Evolutionary conservation across 108 stramenopile genomes (phyloP).

Genomic region (Conticribra weissflogii): DNA sequence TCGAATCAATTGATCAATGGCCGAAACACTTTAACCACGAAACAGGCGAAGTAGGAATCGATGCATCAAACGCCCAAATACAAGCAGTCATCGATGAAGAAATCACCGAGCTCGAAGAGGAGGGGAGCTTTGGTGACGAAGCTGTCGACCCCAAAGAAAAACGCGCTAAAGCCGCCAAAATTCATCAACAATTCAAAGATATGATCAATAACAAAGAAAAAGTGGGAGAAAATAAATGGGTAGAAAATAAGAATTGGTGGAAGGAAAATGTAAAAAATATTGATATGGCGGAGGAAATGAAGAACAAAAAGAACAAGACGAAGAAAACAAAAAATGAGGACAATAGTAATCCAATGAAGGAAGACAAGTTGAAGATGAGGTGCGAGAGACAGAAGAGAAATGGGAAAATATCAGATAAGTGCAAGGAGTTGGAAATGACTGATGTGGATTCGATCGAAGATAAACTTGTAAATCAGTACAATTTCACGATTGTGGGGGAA

Average conservation of each 20-base stretch:
- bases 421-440: slow-evolving; percentile 5
- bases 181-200: slow-evolving; percentile 5
- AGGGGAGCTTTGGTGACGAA: slow-evolving; percentile 37
- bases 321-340: slow-evolving; percentile 24
- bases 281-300: slow-evolving; percentile 28
- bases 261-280: slow-evolving; percentile 29
- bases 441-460: slow-evolving; percentile 30
- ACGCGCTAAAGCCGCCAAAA: background rate
- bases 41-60: slow-evolving; percentile 47
- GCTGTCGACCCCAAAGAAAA: slow-evolving; percentile 12
- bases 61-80: slow-evolving; percentile 50
- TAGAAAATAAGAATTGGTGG: slow-evolving; percentile 41
- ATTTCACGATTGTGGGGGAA: slow-evolving; percentile 1
- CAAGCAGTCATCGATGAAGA: slow-evolving; percentile 47
- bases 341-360: slow-evolving; percentile 1
- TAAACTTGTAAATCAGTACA: slow-evolving; percentile 34
- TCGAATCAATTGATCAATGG: too few species aligned
- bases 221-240: slow-evolving; percentile 34
- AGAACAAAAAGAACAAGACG: slow-evolving; percentile 4
- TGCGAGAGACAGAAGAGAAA: slow-evolving; percentile 19
- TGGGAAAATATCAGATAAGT: slow-evolving; percentile 5
- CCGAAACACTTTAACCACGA: background rate
- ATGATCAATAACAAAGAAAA: slow-evolving; percentile 13
- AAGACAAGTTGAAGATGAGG: slow-evolving; percentile 20
- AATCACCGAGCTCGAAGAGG: slow-evolving; percentile 29